Evolutionary conservation across 352 stramenopile species (phyloP), one percentile per base, ranked within the genome.

Genomic region (Phytopythium mirpurense): DNA sequence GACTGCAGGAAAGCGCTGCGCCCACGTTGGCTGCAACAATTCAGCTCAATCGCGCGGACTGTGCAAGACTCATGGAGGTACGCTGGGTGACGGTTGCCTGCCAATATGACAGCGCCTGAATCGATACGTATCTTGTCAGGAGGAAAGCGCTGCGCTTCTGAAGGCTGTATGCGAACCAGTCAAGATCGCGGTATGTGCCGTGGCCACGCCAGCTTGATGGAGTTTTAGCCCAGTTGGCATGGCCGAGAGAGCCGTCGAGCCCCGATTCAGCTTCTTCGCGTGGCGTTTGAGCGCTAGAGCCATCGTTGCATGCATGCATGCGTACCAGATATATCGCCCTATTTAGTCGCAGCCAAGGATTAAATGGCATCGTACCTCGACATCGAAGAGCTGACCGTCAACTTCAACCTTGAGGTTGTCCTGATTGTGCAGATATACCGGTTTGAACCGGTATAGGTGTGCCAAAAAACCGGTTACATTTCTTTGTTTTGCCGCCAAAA

Each of bases 11-110:
- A 90, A 90, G 38, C 76, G 82, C 1, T 95, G 84, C 36, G 61
- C 70, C 9, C 59, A 66, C 19, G 36, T 62, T 54, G 73, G 64
- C 29, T 95, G 84, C 68, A 81, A 79, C 29, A 95, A 95, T 51
- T 90, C 82, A 0, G 82, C 83, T 2, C 83, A 93, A 52, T 93
- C 81, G 23, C 77, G 76, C 21, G 85, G 85, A 34, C 61, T 93
- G 0, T 95, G 85, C 72, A 95, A 95, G 61, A 91, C 67, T 34
- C 85, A 95, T 27, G 85, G 85, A 68, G 85, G 85, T 90, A 68
- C n/a, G 18, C 6, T 32, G 18, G 0, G 15, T 5, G 8, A 15
- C 18, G 15, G 23, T 6, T 3, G 11, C 11, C 15, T 9, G 8
- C 15, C 11, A 1, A 2, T 21, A 35, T 16, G 31, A 31, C 16